Evolutionary conservation across 2,329 filamentous ascomycete genomes (phyloP), one percentile per base, ranked within the genome.

Genomic region (Penicillium sp.): DNA sequence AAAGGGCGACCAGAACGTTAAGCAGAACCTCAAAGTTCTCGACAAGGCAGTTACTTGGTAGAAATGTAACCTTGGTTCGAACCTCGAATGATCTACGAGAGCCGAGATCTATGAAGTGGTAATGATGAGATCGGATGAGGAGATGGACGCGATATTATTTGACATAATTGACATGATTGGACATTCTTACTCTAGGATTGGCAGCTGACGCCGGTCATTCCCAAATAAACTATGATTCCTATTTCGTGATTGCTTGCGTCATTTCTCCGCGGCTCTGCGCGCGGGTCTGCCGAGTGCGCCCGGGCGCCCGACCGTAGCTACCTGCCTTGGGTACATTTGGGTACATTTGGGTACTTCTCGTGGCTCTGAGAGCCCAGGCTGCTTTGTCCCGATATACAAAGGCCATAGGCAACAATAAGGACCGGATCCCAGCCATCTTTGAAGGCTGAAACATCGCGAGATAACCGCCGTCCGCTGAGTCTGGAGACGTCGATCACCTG

Each of bases 191-290:
- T 13, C 25, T 8, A 27, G 9, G 27, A 10, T 0, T 13, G 10
- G 22, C 39, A 41, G 39, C 39, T 25, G 44, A 46, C 38, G 39
- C 14, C 22, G 25, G 30, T 36, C 35, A 39, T 22, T 14, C 7
- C 14, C 27, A 36, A 30, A 44, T 55, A 38, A 43, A 45, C 52
- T 53, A 44, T 51, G 36, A 51, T 51, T 46, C 47, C 14, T 11
- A 28, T 56, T 50, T 44, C 49, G 49, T 56, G 48, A 48, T 54
- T 18, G 44, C 44, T 58, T 58, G 56, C 56, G 56, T 56, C 56
- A 58, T 56, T 50, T 50, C 40, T 51, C 48, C 48, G 54, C 56
- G 54, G 53, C 56, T 56, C 56, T 58, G 53, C 53, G 14, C 30
- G 30, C 30, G 30, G 30, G 31, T 35, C 31, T 47, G 43, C 14